A percentile compares a stretch with the other conserved stretches of the same genome.
These are phyloP conservation scores for Closterium sp. DNA, from an alignment of 139 green algal species.

Conservation along the genomic window DNA sequence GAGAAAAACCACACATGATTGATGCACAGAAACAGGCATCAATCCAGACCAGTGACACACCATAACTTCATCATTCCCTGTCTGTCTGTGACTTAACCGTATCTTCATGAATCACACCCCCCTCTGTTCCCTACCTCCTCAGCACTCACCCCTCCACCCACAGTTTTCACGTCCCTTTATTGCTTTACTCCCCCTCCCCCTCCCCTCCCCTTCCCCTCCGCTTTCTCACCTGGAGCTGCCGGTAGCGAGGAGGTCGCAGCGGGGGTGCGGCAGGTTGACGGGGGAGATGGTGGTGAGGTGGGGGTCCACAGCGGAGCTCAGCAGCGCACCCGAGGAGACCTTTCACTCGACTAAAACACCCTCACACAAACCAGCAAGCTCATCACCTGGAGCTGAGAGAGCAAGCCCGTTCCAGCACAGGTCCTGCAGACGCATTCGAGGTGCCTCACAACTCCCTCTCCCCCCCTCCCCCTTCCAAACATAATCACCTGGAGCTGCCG, in stretches of 20 bases:
- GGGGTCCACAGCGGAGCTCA: slow-evolving; percentile 67
- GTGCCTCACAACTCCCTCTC: neutral
- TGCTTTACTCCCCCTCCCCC: neutral
- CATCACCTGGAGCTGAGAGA: too few species aligned
- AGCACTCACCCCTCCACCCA: neutral
- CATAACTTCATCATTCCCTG: neutral
- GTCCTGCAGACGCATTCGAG: too few species aligned
- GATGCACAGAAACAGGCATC: neutral
- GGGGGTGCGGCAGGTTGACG: slow-evolving; percentile 83
- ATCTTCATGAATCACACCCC: too few species aligned
- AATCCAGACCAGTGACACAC: neutral
- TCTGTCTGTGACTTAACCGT: neutral
- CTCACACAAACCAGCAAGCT: too few species aligned
- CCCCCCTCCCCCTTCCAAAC: neutral
- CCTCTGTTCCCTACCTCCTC: neutral
- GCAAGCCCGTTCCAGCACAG: too few species aligned
- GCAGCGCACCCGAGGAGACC: slow-evolving; percentile 59
- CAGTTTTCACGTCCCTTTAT: neutral
- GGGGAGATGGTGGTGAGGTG: slow-evolving; percentile 82
- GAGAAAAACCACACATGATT: neutral
- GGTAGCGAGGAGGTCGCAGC: slow-evolving; percentile 64
- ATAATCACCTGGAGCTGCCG: neutral
- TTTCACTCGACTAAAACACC: too few species aligned
- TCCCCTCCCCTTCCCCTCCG: neutral
- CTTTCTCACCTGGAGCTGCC: slow-evolving; percentile 53